A percentile compares a stretch with the other conserved stretches of the same genome.
phyloP scores from a whole-genome alignment of 305 asterid genomes.

The Fraxinus floribunda region DNA sequence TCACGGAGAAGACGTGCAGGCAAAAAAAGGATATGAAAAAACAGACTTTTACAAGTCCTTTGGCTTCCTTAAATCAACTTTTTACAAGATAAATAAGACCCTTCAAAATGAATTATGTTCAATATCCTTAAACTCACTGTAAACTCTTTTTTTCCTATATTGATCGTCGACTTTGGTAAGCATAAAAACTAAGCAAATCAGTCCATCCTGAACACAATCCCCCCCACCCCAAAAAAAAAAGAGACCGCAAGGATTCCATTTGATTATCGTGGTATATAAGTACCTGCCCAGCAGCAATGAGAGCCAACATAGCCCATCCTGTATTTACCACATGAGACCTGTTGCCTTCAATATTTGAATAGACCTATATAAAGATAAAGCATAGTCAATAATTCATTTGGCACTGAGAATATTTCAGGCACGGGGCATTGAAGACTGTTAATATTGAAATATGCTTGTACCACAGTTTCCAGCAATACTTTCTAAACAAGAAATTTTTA shows the following conservation, averaged over 20 bases:
- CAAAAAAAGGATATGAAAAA: background rate
- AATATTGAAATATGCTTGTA: background rate
- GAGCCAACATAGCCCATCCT: conserved; percentile 66
- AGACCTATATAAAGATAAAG: conserved; percentile 52
- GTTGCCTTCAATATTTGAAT: conserved; percentile 63
- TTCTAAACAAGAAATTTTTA: background rate
- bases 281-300: conserved; percentile 93
- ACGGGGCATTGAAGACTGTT: background rate
- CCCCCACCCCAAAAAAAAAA: background rate
- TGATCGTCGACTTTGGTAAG: background rate
- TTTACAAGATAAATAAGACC: background rate
- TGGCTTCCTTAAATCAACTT: background rate
- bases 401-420: background rate
- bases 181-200: conserved; percentile 9
- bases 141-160: background rate
- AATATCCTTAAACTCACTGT: conserved; percentile 1
- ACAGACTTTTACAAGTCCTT: background rate
- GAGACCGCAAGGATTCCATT: background rate
- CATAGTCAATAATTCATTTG: background rate
- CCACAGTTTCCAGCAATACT: background rate
- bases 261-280: background rate
- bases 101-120: background rate
- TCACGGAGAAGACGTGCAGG: background rate
- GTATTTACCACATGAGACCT: conserved; percentile 51
- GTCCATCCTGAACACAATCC: conserved; percentile 2